A percentile compares a stretch with the other conserved stretches of the same genome.
phyloP scores from a whole-genome alignment of 2,329 filamentous ascomycete genomes.

The Periconia sp. region DNA sequence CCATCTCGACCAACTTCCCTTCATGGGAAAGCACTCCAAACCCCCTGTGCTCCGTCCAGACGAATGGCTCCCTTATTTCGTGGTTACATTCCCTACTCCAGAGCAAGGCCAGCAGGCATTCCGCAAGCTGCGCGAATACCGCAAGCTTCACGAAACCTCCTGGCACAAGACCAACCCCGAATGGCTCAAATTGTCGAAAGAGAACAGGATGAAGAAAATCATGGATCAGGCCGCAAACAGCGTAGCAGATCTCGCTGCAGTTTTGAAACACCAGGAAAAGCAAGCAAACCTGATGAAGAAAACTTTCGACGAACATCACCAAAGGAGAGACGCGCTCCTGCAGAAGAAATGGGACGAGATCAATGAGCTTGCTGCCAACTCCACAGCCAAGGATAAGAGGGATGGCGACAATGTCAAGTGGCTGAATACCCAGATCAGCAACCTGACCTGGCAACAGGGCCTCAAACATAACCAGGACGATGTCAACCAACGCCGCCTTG shows the following conservation, averaged over 20 bases:
- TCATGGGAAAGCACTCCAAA: conserved; percentile 65
- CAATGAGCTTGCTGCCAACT: conserved; percentile 20
- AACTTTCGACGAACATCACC: conserved; percentile 20
- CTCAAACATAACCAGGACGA: conserved; percentile 30
- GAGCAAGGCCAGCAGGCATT: conserved; percentile 57
- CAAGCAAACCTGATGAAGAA: conserved; percentile 26
- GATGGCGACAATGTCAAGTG: conserved; percentile 23
- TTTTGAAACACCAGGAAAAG: conserved; percentile 53
- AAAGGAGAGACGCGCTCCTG: conserved; percentile 15
- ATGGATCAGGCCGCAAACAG: conserved; percentile 68
- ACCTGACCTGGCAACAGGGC: conserved; percentile 22
- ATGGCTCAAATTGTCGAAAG: conserved; percentile 48
- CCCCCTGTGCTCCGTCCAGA: conserved; percentile 62
- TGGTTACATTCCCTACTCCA: conserved; percentile 56
- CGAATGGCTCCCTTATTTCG: conserved; percentile 63
- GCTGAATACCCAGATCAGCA: conserved; percentile 28
- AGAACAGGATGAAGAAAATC: conserved; percentile 55
- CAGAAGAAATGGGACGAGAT: conserved; percentile 29
- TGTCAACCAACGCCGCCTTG: conserved; percentile 25
- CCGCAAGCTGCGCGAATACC: conserved; percentile 62
- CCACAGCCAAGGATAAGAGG: conserved; percentile 12
- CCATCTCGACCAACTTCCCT: conserved; percentile 60
- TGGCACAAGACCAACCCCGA: conserved; percentile 49
- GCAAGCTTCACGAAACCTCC: conserved; percentile 58
- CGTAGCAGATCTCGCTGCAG: conserved; percentile 62